Base-by-base conservation (phyloP, 2,329 filamentous ascomycete genomes). In the Pleomassaria siparia region DNA sequence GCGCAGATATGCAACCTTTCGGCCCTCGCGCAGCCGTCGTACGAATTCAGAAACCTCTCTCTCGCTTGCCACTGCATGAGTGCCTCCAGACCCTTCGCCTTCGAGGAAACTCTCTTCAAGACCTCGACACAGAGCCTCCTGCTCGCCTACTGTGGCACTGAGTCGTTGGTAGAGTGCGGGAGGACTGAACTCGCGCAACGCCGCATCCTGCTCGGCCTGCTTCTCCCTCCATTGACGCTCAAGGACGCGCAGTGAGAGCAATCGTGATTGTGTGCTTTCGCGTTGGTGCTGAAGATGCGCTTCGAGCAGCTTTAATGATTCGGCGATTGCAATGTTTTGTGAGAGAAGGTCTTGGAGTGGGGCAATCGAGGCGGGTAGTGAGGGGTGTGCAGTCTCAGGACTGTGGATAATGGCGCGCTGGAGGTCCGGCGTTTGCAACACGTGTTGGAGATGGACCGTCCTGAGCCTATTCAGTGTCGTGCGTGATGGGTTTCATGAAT, bases 71-170 rank as follows among this genome's bases (percentile, higher is more conserved):
- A 65, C 70, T 64, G 46, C 70, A 55, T 70, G 56, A 66, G 62
- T 72, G 75, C 36, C 76, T 72, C 56, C 69, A 36, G 49, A 53
- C 32, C 58, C 64, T 49, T 71, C 75, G 30, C 79, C 80, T 33
- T 95, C 90, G 1, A 97, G 74, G 66, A 96, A 97, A 60, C 91
- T 96, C 74, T 96, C 92, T 73, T 96, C 91, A 47, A 97, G 79
- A 1, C 89, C 91, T 49, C 81, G 78, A 57, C 91, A 91, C 13
- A 96, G 78, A 13, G 78, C 77, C 56, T 91, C 90, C 72, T 96
- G 91, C 75, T 97, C 92, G 43, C 83, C 81, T 13, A 95, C 84
- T 9, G 84, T 86, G 49, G 87, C 86, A 37, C 79, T 84, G 10
- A 97, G 77, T 43, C 88, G 80, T 71, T 91, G 88, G 66, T 97